phyloP scores from a whole-genome alignment of 169 alveolate genomes.

The Theileria equi region DNA sequence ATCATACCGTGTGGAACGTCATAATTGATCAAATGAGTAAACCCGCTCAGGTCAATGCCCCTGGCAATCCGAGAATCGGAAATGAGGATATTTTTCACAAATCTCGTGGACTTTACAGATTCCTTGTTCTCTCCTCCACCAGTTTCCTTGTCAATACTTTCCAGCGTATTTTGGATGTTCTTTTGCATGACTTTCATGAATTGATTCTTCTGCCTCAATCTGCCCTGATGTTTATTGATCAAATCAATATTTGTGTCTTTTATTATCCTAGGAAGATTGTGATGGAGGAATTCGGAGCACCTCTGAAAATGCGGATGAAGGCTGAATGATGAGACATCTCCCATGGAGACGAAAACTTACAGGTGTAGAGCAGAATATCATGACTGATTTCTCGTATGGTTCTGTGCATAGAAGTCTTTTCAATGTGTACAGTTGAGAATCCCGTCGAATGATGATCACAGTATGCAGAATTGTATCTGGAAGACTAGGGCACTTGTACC shows the following conservation, averaged over 20 bases:
- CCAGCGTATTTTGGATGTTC: conserved; percentile 13
- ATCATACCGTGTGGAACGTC: conserved; percentile 56
- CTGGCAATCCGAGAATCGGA: conserved; percentile 49
- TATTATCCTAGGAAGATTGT: conserved; percentile 24
- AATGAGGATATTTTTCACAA: conserved; percentile 27
- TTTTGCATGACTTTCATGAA: conserved; percentile 35
- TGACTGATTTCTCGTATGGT: conserved; percentile 53
- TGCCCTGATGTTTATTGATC: conserved; percentile 44
- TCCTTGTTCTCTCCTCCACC: conserved; percentile 18
- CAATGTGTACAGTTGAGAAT: conserved; percentile 34
- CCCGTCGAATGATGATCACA: conserved; percentile 36
- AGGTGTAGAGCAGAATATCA: conserved; percentile 49
- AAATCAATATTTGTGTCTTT: conserved; percentile 13
- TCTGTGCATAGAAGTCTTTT: conserved; percentile 29
- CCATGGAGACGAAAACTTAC: conserved; percentile 20
- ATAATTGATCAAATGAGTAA: conserved; percentile 52
- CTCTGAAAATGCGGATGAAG: not conserved
- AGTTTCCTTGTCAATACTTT: not conserved
- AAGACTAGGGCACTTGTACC: not conserved
- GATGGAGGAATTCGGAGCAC: conserved; percentile 16
- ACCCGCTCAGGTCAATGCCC: conserved; percentile 56
- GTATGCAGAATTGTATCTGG: conserved; percentile 53
- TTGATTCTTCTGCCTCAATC: conserved; percentile 24
- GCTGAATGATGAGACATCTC: not conserved
- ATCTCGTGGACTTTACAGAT: conserved; percentile 16